These are phyloP conservation scores for Cornus kousa DNA, from an alignment of 148 eudicot genomes.

Conservation along the genomic window DNA sequence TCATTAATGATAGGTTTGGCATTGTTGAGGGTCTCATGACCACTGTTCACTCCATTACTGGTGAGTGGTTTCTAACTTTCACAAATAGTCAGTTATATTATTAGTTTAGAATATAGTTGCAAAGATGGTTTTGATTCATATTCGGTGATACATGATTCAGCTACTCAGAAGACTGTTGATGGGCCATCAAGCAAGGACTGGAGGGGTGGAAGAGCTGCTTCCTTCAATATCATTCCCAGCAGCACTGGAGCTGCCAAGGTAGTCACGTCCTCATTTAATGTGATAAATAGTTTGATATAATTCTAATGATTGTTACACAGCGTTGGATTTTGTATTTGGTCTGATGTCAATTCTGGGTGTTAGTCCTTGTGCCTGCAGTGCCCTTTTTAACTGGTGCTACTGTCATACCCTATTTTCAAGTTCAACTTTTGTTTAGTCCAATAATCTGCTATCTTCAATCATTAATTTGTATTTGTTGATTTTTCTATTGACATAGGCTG, in stretches of 20 bases:
- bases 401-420: too few relatives aligned
- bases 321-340: neutral
- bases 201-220: conserved; percentile 84
- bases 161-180: conserved; percentile 71
- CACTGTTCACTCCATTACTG: conserved; percentile 70
- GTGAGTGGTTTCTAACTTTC: conserved; percentile 17
- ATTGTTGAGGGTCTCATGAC: conserved; percentile 85
- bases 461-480: neutral
- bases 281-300: neutral
- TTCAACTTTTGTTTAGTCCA: too few relatives aligned
- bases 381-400: too few relatives aligned
- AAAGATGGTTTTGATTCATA: neutral
- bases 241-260: conserved; percentile 89
- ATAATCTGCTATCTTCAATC: neutral
- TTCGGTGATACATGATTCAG: conserved; percentile 13
- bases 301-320: neutral
- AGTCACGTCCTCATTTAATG: neutral
- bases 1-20: conserved; percentile 62
- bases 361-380: too few relatives aligned
- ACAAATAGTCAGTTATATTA: neutral
- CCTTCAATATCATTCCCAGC: conserved; percentile 78
- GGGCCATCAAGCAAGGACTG: conserved; percentile 76
- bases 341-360: neutral
- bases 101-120: neutral
- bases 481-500: conserved; percentile 39